These are phyloP conservation scores for Alternaria arborescens DNA, from an alignment of 2,329 filamentous ascomycete genomes.

Conservation along the genomic window DNA sequence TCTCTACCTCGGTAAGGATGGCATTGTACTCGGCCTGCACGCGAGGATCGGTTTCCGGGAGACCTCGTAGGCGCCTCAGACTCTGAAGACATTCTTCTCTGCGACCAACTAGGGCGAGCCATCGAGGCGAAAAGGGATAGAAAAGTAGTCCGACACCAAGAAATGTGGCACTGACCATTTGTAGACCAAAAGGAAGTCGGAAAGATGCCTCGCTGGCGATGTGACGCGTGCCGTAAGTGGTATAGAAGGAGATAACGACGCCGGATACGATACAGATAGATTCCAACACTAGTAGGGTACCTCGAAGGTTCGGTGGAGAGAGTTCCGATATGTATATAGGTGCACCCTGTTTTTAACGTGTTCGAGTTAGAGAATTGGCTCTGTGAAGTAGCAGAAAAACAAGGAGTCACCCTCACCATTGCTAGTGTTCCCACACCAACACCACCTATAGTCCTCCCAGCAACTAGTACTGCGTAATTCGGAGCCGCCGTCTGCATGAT, in stretches of 20 bases:
- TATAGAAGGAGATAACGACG: constrained; percentile 9
- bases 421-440: no score
- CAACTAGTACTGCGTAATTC: constrained; percentile 58
- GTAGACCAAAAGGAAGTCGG: constrained; percentile 3
- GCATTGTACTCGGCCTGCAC: background rate
- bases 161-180: constrained; percentile 1
- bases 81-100: constrained; percentile 56
- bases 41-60: constrained; percentile 27
- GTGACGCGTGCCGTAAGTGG: constrained; percentile 11
- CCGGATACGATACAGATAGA: constrained; percentile 7
- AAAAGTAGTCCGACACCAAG: background rate
- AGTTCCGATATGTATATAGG: constrained; percentile 11
- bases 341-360: constrained; percentile 27
- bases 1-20: background rate
- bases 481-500: constrained; percentile 57
- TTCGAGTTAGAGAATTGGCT: no score
- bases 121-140: constrained; percentile 4
- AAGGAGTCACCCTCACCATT: no score
- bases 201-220: constrained; percentile 1
- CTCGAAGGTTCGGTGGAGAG: constrained; percentile 12
- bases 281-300: constrained; percentile 9
- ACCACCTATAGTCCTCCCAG: constrained; percentile 46
- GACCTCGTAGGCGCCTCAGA: constrained; percentile 56
- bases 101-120: constrained; percentile 7
- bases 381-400: background rate